Percentiles rank a stretch among this genome's conserved stretches.
Conservation (phyloP, 2,329 filamentous ascomycete species). For the Plectosphaerella cucumerina region DNA sequence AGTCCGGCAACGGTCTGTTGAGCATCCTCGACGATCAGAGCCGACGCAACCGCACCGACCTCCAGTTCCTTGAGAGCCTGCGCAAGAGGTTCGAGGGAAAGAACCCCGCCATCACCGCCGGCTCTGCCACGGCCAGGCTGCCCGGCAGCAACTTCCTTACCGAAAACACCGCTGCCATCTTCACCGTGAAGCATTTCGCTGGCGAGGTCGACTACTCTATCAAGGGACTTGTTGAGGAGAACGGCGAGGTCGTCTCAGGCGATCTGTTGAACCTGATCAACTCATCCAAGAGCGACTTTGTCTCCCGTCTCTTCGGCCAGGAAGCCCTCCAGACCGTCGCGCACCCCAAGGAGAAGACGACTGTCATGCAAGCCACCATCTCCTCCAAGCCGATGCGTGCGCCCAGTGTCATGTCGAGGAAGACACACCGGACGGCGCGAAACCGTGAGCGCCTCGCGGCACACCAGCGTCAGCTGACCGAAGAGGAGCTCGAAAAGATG, state of each 20-base stretch:
- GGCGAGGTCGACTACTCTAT: conserved; percentile 94
- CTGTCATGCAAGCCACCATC: conserved; percentile 93
- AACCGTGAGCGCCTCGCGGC: conserved; percentile 11
- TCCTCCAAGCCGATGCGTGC: conserved; percentile 92
- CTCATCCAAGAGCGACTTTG: conserved; percentile 81
- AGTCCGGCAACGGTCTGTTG: conserved; percentile 85
- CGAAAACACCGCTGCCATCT: conserved; percentile 72
- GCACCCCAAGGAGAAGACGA: conserved; percentile 86
- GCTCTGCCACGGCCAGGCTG: conserved; percentile 68
- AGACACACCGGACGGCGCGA: conserved; percentile 45
- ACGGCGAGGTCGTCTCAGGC: conserved; percentile 91
- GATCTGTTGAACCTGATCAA: conserved; percentile 94
- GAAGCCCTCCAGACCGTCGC: conserved; percentile 87
- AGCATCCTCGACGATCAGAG: conserved; percentile 97
- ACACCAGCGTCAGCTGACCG: conserved; percentile 33
- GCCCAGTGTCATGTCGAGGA: conserved; percentile 86
- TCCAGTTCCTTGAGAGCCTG: conserved; percentile 85
- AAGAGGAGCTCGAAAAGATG: conserved; percentile 42
- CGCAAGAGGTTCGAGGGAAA: conserved; percentile 92
- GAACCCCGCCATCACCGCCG: conserved; percentile 82
- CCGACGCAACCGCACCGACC: conserved; percentile 79
- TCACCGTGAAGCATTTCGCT: conserved; percentile 92
- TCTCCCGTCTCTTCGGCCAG: conserved; percentile 90
- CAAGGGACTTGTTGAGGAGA: conserved; percentile 85
- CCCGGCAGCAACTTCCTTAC: conserved; percentile 89